These are phyloP conservation scores for Ceratocystis cacaofunesta DNA, from an alignment of 2,329 filamentous ascomycete species.

Conservation along the genomic window DNA sequence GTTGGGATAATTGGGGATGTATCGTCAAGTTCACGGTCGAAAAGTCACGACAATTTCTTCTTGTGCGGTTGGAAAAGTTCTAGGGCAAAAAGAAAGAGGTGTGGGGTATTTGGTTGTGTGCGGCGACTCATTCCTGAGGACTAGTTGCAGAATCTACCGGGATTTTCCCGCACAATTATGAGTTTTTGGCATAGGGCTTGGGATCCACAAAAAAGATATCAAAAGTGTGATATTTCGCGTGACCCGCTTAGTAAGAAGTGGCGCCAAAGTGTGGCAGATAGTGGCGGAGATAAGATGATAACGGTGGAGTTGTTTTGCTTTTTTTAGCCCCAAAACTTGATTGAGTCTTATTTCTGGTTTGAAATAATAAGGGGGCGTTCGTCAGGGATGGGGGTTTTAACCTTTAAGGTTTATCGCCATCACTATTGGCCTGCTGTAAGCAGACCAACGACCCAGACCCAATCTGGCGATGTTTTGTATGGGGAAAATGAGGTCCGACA, in stretches of 20 bases:
- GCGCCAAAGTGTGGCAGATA: neutral
- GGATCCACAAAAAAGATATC: conserved; percentile 10
- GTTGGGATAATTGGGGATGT: conserved; percentile 16
- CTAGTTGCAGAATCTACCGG: conserved; percentile 12
- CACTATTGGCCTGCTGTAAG: neutral
- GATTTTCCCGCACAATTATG: conserved; percentile 16
- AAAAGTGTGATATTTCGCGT: conserved; percentile 10
- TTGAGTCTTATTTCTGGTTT: neutral
- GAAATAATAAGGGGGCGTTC: neutral
- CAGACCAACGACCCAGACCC: neutral
- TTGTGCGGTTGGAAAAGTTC: conserved; percentile 32
- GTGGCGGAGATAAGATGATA: neutral
- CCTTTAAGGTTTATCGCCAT: neutral
- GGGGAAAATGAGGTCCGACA: no score
- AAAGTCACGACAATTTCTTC: conserved; percentile 25
- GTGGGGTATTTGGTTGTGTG: conserved; percentile 17
- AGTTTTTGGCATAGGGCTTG: conserved; percentile 16
- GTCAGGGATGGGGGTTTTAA: neutral
- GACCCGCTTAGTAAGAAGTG: neutral
- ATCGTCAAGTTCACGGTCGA: conserved; percentile 20
- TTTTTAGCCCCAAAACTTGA: neutral
- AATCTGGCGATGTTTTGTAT: neutral
- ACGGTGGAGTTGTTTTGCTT: neutral
- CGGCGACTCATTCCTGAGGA: conserved; percentile 13
- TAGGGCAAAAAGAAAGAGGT: conserved; percentile 24